These are phyloP conservation scores for Lactifluus pinguis DNA, from an alignment of 768 basidiomycete species.

Conservation along the genomic window DNA sequence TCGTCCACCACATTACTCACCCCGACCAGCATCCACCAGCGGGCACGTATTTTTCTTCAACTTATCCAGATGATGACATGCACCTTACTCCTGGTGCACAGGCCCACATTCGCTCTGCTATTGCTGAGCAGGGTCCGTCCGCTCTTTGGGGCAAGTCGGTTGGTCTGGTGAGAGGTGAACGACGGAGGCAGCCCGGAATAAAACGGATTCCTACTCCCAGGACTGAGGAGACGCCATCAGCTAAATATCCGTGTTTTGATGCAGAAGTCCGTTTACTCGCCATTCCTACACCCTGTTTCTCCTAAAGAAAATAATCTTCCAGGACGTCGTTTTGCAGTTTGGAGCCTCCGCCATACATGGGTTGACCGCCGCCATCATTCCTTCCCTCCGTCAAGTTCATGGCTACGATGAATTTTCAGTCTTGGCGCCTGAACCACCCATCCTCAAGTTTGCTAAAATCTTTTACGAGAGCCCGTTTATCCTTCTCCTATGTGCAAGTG, in stretches of 20 bases:
- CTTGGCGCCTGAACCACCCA: constrained; percentile 64
- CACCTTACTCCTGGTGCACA: constrained; percentile 56
- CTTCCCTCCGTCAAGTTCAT: constrained; percentile 52
- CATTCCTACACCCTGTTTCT: constrained; percentile 24
- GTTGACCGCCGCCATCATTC: constrained; percentile 52
- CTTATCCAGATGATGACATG: constrained; percentile 36
- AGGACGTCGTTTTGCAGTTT: constrained; percentile 72
- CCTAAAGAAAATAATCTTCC: constrained; percentile 2
- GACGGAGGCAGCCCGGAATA: constrained; percentile 29
- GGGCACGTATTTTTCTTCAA: constrained; percentile 66
- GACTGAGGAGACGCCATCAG: constrained; percentile 8
- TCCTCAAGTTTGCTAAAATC: constrained; percentile 87
- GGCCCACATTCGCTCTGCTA: constrained; percentile 34
- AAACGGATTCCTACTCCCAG: constrained; percentile 28
- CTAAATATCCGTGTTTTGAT: neutral
- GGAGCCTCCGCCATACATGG: constrained; percentile 55
- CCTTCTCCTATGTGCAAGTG: constrained; percentile 82
- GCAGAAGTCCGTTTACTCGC: constrained; percentile 8
- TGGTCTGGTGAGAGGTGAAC: constrained; percentile 33
- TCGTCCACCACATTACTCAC: neutral
- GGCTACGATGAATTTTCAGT: constrained; percentile 96
- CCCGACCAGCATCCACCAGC: constrained; percentile 56
- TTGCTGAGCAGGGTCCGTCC: constrained; percentile 37
- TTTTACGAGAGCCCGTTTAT: constrained; percentile 96
- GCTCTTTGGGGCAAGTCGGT: constrained; percentile 40